A percentile compares a stretch with the other conserved stretches of the same genome.
Evolutionary conservation across 2,329 filamentous ascomycete species (phyloP).

Genomic region (Alternaria angustiovoidea): DNA sequence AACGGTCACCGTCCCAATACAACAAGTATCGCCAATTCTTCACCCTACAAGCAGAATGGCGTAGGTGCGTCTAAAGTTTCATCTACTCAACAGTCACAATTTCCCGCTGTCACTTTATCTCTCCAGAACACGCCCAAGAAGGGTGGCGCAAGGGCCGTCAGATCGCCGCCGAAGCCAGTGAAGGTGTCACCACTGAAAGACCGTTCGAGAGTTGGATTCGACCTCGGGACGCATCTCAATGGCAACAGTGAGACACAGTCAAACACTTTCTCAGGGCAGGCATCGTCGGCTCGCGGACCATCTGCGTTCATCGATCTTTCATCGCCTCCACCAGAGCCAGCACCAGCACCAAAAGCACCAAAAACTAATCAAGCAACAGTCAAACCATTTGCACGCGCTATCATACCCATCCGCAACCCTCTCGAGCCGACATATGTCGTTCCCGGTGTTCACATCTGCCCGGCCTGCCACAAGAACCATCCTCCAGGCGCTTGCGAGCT

Average conservation of each 20-base stretch:
- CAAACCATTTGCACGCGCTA: conserved; percentile 45
- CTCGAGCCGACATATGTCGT: conserved; percentile 32
- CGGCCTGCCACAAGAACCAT: conserved; percentile 64
- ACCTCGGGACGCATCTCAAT: background rate
- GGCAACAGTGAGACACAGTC: background rate
- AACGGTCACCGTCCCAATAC: conserved; percentile 12
- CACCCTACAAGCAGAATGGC: conserved; percentile 31
- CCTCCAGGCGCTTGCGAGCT: conserved; percentile 67
- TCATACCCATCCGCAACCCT: conserved; percentile 39
- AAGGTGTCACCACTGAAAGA: background rate
- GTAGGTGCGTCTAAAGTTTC: conserved; percentile 29
- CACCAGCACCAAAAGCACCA: conserved; percentile 3
- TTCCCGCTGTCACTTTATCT: conserved; percentile 9
- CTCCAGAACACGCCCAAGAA: conserved; percentile 1
- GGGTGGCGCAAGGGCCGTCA: conserved; percentile 1
- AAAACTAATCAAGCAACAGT: conserved; percentile 33
- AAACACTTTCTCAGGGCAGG: background rate
- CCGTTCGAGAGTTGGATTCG: background rate
- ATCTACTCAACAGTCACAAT: conserved; percentile 10
- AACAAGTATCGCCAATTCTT: conserved; percentile 15
- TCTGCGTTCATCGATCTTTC: background rate
- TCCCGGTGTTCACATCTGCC: conserved; percentile 52
- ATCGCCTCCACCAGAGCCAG: background rate
- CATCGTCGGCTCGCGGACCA: background rate
- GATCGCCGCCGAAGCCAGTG: background rate